Conservation (phyloP, 768 basidiomycete genomes). For the Galerina marginata region DNA sequence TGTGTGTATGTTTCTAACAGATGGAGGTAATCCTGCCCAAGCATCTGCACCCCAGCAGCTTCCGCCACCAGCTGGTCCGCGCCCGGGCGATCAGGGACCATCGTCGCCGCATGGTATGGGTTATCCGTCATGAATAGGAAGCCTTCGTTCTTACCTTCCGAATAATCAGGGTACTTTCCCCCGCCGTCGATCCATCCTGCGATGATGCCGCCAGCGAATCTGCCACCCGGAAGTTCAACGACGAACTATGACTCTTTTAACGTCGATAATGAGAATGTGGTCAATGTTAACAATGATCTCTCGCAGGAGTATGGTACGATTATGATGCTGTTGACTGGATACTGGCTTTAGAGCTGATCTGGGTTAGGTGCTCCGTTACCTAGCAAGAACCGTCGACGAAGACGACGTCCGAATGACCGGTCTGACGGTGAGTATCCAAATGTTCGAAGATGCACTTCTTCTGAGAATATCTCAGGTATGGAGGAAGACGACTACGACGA, state of each 20-base stretch:
- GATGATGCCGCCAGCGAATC: background rate
- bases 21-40: background rate
- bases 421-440: too few species aligned
- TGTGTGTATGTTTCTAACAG: background rate
- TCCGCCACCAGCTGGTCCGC: background rate
- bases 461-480: too few species aligned
- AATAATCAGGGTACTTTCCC: conserved; percentile 5
- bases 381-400: background rate
- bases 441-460: too few species aligned
- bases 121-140: background rate
- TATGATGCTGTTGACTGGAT: background rate
- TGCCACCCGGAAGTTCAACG: background rate
- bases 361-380: background rate
- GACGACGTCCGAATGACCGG: background rate
- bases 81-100: background rate
- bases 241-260: conserved; percentile 10
- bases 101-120: background rate
- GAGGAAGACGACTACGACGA: too few species aligned
- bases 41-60: background rate
- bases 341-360: background rate
- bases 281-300: conserved; percentile 11
- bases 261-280: background rate
- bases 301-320: conserved; percentile 14
- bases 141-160: background rate
- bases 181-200: conserved; percentile 4